Conservation (phyloP, 768 basidiomycete species). For the Boletus rubropictus region DNA sequence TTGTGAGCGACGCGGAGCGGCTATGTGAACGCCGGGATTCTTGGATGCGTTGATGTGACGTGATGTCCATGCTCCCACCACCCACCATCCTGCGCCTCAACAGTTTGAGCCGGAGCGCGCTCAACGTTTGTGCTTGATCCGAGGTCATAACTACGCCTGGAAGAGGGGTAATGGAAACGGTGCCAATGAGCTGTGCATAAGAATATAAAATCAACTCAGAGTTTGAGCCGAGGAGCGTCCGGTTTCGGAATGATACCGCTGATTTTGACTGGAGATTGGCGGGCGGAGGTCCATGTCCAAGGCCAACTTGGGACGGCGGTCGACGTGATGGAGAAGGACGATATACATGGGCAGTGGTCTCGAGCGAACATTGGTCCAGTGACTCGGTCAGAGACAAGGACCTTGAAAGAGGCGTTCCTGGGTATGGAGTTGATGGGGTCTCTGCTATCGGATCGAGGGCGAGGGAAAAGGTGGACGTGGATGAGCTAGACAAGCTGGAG, state of each 20-base stretch:
- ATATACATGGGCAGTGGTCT: slow-evolving; percentile 33
- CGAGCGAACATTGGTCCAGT: slow-evolving; percentile 16
- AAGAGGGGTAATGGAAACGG: slow-evolving; percentile 51
- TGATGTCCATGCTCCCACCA: slow-evolving; percentile 79
- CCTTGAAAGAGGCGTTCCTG: slow-evolving; percentile 31
- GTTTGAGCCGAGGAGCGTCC: slow-evolving; percentile 44
- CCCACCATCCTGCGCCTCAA: slow-evolving; percentile 41
- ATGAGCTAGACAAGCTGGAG: slow-evolving; percentile 31
- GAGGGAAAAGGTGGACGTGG: slow-evolving; percentile 44
- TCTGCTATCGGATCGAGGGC: slow-evolving; percentile 47
- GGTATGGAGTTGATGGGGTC: slow-evolving; percentile 34
- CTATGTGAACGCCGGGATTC: slow-evolving; percentile 35
- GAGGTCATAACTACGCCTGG: slow-evolving; percentile 35
- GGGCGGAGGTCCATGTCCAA: slow-evolving; percentile 41
- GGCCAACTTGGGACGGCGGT: slow-evolving; percentile 37
- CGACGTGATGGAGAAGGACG: slow-evolving; percentile 25
- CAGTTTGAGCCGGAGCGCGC: slow-evolving; percentile 45
- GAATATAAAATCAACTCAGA: slow-evolving; percentile 77
- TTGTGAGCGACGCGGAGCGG: slow-evolving; percentile 48
- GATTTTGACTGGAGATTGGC: slow-evolving; percentile 13
- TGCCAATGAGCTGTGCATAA: slow-evolving; percentile 75
- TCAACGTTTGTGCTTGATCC: slow-evolving; percentile 43
- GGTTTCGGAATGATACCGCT: slow-evolving; percentile 30
- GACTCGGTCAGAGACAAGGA: slow-evolving; percentile 28
- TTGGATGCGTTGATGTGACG: slow-evolving; percentile 31